Percentiles rank a stretch among this genome's conserved stretches.
Conservation (phyloP, 768 basidiomycete species). For the Tricholoma sp. region DNA sequence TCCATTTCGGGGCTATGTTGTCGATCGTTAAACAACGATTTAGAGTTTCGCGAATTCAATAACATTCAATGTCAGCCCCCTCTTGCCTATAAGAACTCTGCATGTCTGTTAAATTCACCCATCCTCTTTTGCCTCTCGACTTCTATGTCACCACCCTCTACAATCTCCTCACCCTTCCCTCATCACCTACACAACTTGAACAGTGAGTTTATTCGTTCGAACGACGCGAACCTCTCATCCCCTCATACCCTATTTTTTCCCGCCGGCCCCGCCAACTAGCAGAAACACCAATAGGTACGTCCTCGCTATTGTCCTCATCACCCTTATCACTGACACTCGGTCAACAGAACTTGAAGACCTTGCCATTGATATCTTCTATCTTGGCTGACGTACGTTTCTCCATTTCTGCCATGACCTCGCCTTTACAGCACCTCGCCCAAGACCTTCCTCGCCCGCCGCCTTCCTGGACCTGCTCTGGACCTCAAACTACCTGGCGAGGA, state of each 20-base stretch:
- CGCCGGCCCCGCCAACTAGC: background rate
- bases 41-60: background rate
- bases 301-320: background rate
- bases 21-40: too few species aligned
- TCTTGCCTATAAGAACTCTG: background rate
- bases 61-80: background rate
- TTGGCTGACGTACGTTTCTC: too few species aligned
- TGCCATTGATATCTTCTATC: background rate
- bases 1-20: background rate
- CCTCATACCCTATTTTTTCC: background rate
- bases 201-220: background rate
- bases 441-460: background rate
- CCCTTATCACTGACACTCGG: background rate
- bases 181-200: too few species aligned
- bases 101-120: background rate
- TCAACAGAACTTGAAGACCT: background rate
- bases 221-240: background rate
- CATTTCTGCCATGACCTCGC: background rate
- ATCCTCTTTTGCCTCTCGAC: background rate
- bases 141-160: background rate
- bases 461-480: background rate
- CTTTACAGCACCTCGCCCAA: background rate
- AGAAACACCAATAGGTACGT: background rate
- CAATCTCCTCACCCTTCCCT: background rate
- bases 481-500: background rate